Evolutionary conservation across 345 rosid species (phyloP).

Genomic region (Theobroma cacao): DNA sequence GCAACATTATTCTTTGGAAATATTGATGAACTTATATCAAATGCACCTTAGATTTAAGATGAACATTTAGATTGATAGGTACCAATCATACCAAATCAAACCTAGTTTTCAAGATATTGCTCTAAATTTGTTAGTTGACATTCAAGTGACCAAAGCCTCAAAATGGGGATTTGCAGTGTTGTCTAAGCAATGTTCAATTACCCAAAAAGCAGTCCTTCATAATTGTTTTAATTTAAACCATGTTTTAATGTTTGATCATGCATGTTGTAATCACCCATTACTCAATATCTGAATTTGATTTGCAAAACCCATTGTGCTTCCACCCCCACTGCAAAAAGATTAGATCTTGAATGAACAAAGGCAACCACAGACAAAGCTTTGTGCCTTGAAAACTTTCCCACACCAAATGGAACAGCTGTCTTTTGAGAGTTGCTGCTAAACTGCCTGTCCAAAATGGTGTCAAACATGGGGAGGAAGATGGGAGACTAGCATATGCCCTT

Average conservation of each 20-base stretch:
- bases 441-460: not conserved
- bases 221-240: not conserved
- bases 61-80: no score
- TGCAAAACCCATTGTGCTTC: not conserved
- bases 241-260: not conserved
- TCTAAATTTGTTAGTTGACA: not conserved
- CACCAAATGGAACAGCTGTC: slow-evolving; percentile 7
- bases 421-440: not conserved
- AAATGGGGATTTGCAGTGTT: not conserved
- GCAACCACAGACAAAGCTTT: not conserved
- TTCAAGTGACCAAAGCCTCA: not conserved
- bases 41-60: not conserved
- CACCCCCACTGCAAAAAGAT: no score
- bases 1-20: not conserved
- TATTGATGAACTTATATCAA: not conserved
- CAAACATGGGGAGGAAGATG: not conserved
- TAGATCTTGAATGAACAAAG: slow-evolving; percentile 1
- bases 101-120: not conserved
- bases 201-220: not conserved
- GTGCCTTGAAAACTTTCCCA: not conserved
- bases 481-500: not conserved
- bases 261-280: not conserved
- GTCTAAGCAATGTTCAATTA: not conserved
- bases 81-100: no score
- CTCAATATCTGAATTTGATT: not conserved